Evolutionary conservation across 164 flowering plant genomes (phyloP).

Genomic region (Vitis riparia): DNA sequence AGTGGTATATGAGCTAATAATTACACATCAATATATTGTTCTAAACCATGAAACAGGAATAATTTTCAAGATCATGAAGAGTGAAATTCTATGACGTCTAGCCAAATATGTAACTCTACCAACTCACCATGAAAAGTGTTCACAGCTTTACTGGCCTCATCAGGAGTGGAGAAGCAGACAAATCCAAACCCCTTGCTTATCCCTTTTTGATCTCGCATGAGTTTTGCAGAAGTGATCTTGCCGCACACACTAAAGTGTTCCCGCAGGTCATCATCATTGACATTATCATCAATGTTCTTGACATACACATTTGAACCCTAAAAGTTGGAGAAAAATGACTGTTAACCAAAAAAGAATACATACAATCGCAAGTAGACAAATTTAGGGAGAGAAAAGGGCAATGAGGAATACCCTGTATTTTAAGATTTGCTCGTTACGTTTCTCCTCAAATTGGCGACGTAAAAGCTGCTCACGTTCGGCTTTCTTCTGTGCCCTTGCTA

Average conservation of each 20-base stretch:
- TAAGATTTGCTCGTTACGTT: conserved; percentile 54
- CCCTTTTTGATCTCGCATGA: conserved; percentile 82
- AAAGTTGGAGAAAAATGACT: background rate
- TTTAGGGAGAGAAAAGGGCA: background rate
- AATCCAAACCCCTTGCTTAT: conserved; percentile 85
- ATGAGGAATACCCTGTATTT: conserved; percentile 56
- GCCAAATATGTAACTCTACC: background rate
- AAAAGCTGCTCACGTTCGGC: conserved; percentile 72
- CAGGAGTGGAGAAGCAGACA: conserved; percentile 82
- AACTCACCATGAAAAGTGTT: conserved; percentile 62
- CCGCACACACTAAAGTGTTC: conserved; percentile 80
- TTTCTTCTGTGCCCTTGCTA: conserved; percentile 87
- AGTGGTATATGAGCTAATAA: background rate
- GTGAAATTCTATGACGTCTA: too few species aligned
- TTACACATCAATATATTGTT: background rate
- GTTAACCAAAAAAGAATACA: background rate
- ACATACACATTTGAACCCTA: conserved; percentile 84
- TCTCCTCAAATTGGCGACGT: conserved; percentile 69
- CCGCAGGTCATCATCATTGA: conserved; percentile 58
- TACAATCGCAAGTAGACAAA: background rate
- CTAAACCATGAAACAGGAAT: background rate
- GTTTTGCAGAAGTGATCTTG: conserved; percentile 64
- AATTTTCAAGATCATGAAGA: background rate
- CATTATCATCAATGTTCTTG: conserved; percentile 76
- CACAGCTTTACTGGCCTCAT: conserved; percentile 82